These are phyloP conservation scores for Aspergillus carbonarius DNA, from an alignment of 2,329 filamentous ascomycete genomes.

Conservation along the genomic window DNA sequence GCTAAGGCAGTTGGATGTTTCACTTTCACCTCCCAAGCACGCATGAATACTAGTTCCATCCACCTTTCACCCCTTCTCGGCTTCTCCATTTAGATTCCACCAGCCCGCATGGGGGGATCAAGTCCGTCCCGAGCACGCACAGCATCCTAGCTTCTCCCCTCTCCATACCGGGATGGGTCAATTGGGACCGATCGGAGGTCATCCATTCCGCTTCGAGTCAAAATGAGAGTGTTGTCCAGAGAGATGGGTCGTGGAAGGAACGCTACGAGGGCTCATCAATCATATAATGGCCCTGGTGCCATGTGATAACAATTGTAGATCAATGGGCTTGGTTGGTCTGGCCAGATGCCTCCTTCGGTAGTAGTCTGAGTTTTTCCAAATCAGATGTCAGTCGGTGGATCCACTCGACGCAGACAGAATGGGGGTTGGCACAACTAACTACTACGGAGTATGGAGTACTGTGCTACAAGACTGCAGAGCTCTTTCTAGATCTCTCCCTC, in stretches of 20 bases:
- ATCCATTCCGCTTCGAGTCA: neutral
- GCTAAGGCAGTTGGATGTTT: conserved; percentile 2
- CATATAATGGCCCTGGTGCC: neutral
- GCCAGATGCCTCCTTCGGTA: conserved; percentile 4
- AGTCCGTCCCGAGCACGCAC: neutral
- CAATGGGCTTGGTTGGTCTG: neutral
- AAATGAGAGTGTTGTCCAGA: neutral
- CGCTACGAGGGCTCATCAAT: neutral
- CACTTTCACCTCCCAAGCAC: neutral
- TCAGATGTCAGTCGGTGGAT: neutral
- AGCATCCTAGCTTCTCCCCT: neutral
- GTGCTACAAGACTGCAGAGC: neutral
- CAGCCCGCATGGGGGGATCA: neutral
- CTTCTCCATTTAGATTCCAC: neutral
- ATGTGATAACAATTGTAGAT: neutral
- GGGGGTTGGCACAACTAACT: neutral
- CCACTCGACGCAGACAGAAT: neutral
- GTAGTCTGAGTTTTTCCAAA: neutral
- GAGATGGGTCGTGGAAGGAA: neutral
- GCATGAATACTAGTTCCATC: neutral
- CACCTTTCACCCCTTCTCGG: neutral
- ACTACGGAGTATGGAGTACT: too few relatives aligned
- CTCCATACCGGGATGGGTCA: neutral
- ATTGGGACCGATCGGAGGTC: neutral
- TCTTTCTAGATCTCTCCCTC: neutral